Base-by-base conservation (phyloP, 768 basidiomycete genomes). In the Collybia sp. region DNA sequence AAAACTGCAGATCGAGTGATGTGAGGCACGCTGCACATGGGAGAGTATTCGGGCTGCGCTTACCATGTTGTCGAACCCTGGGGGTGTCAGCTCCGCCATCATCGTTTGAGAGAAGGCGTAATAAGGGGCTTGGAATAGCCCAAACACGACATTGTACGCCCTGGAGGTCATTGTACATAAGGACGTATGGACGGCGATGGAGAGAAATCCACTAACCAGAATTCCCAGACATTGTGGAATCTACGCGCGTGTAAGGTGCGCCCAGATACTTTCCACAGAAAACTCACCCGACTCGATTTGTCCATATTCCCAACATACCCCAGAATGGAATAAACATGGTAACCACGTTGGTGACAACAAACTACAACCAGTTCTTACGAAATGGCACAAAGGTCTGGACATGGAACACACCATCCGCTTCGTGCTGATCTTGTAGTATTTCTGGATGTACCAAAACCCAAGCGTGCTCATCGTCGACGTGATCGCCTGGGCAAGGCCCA, bases 221-320 rank as follows among this genome's bases (percentile, higher is more conserved):
- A 93, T 55, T 93, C 90, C 88, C 89, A 91, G 12, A 56, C 75
- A 48, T 89, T 87, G 58, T 90, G 88, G 65, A 87, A 89, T 1
- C 78, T 80, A 33, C 6, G 16, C 13, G 20, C 1, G 30, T 8
- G 25, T 25, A 8, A 25, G 25, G 25, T 25, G 25, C 8, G 25
- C 25, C 25, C 25, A 16, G 12, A n/a, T 40, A 25, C 46, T 35
- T 33, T 35, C 12, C 30, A 17, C 8, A 13, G 5, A 38, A 17
- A 16, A 59, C 76, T 16, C 53, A 86, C 83, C 89, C 89, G 40
- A 93, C 54, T 48, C 74, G 85, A 8, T 66, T 50, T 0, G 88
- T 89, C 88, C 89, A 89, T 40, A 92, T 80, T 1, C 90, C 88
- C 36, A 90, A 71, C 85, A 88, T 85, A 12, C 88, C 86, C 89